These are phyloP conservation scores for Sarocladium oryzae DNA, from an alignment of 2,329 filamentous ascomycete genomes.

Conservation along the genomic window DNA sequence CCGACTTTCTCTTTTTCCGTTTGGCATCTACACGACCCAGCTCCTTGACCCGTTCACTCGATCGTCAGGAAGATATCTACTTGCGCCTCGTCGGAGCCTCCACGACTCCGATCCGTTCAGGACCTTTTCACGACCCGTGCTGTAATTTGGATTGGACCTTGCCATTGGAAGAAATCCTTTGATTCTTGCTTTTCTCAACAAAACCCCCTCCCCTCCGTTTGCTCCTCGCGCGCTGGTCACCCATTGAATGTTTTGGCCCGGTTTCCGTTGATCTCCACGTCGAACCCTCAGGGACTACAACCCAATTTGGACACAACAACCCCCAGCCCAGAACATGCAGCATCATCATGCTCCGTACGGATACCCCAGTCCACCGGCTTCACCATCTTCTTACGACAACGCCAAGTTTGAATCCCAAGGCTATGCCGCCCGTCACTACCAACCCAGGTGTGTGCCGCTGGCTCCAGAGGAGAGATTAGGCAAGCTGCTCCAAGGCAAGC, in stretches of 20 bases:
- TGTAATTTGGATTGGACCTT: constrained; percentile 4
- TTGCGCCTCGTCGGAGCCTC: not conserved
- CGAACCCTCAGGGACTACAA: constrained; percentile 12
- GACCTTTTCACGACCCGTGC: constrained; percentile 8
- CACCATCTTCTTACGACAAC: constrained; percentile 47
- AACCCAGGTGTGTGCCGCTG: constrained; percentile 46
- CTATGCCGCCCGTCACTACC: constrained; percentile 21
- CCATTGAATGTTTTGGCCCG: constrained; percentile 6
- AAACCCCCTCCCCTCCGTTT: not conserved
- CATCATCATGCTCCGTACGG: constrained; percentile 51
- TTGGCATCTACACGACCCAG: constrained; percentile 11
- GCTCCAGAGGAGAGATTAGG: constrained; percentile 82
- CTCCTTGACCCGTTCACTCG: constrained; percentile 45
- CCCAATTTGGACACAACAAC: constrained; percentile 16
- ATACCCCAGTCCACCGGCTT: constrained; percentile 53
- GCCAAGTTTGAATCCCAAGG: constrained; percentile 29
- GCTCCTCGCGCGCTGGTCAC: not conserved
- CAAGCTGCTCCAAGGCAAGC: constrained; percentile 70
- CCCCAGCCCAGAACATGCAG: constrained; percentile 42
- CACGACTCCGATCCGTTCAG: constrained; percentile 5
- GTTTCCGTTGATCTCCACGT: constrained; percentile 13
- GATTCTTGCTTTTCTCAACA: constrained; percentile 1
- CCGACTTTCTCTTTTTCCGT: not conserved
- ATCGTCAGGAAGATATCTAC: constrained; percentile 28
- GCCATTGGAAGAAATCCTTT: constrained; percentile 6